These are phyloP conservation scores for Naematelia aurantialba DNA, from an alignment of 768 basidiomycete species.

Conservation along the genomic window DNA sequence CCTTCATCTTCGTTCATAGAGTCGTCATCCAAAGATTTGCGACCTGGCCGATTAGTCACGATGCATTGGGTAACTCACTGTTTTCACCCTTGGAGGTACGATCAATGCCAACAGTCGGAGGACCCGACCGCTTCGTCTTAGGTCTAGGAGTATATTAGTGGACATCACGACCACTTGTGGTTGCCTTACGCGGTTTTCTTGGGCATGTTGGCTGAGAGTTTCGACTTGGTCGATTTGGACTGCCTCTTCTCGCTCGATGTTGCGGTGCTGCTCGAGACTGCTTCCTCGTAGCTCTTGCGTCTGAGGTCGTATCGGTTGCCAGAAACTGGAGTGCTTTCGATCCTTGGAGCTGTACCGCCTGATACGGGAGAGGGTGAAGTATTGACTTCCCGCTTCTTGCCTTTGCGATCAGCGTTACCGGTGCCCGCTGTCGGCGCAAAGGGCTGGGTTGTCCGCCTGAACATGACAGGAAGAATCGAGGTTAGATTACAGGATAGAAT, in stretches of 20 bases:
- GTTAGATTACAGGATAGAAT: too few species aligned
- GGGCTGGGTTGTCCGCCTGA: constrained; percentile 5
- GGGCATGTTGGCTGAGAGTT: constrained; percentile 52
- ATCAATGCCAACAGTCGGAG: constrained; percentile 15
- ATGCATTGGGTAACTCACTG: constrained; percentile 15
- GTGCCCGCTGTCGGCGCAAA: background rate
- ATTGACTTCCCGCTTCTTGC: constrained; percentile 82
- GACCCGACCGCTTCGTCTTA: constrained; percentile 7
- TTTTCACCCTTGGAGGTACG: constrained; percentile 40
- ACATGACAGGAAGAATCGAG: background rate
- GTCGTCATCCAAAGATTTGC: constrained; percentile 36
- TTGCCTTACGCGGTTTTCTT: constrained; percentile 20
- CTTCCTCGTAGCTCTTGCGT: constrained; percentile 12
- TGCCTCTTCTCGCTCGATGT: constrained; percentile 26
- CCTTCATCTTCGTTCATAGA: constrained; percentile 37
- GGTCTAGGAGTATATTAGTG: constrained; percentile 3
- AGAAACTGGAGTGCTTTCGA: constrained; percentile 57
- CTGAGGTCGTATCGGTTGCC: constrained; percentile 13
- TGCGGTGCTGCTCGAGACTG: constrained; percentile 12
- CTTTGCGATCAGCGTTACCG: constrained; percentile 56
- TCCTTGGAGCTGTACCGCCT: background rate
- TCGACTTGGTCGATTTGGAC: constrained; percentile 53
- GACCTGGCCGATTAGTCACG: constrained; percentile 14
- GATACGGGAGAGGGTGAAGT: constrained; percentile 41
- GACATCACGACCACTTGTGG: background rate